Conservation (phyloP, 2,329 filamentous ascomycete species). For the Macrophomina pseudophaseolina region DNA sequence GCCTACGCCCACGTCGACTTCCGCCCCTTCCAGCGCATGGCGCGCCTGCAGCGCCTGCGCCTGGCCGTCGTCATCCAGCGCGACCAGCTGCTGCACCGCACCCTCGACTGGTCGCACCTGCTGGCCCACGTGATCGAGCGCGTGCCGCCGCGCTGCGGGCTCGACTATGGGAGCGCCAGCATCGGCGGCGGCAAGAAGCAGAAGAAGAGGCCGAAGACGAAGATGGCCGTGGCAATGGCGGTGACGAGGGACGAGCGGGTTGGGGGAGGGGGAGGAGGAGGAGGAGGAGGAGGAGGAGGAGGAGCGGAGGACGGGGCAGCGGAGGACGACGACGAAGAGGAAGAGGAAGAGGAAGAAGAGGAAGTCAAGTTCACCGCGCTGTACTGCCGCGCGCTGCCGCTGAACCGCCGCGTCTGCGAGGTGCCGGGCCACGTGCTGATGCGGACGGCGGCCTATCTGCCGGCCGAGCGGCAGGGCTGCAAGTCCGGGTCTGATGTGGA, state of each 20-base stretch:
- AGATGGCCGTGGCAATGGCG: no score
- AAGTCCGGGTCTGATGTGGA: conserved; percentile 3
- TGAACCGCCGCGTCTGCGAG: background rate
- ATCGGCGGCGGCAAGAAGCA: no score
- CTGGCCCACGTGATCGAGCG: conserved; percentile 18
- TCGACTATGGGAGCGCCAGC: background rate
- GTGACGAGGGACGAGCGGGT: no score
- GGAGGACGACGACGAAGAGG: no score
- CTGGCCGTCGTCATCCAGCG: conserved; percentile 7
- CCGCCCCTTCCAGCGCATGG: conserved; percentile 16
- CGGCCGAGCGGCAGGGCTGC: background rate
- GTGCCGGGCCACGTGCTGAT: background rate
- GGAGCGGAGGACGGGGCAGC: no score
- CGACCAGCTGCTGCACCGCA: background rate
- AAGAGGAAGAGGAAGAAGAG: no score
- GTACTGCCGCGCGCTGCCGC: background rate
- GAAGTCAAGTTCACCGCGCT: background rate
- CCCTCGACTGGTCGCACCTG: background rate
- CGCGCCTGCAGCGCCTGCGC: background rate
- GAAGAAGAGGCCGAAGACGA: no score
- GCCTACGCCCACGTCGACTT: conserved; percentile 1
- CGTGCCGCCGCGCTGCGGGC: background rate
- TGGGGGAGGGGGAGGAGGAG: no score
- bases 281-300: no score
- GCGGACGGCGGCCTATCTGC: conserved; percentile 4